Conservation (phyloP, 2,329 filamentous ascomycete genomes). For the Nemania bipapillata region DNA sequence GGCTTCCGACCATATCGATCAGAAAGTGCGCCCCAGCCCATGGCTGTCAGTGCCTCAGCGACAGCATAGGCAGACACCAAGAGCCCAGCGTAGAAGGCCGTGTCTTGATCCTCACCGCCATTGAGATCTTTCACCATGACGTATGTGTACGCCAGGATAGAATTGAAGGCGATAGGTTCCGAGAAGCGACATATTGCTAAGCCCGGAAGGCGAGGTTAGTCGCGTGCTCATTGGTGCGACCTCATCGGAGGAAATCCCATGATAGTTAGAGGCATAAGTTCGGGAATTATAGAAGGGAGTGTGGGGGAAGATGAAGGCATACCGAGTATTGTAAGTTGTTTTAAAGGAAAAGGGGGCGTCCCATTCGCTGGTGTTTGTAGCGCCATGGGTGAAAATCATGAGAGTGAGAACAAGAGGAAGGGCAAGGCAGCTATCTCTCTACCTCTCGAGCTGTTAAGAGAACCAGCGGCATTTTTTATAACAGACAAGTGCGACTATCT, state of each 20-base stretch:
- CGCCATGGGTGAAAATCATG: constrained; percentile 26
- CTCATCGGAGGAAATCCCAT: neutral
- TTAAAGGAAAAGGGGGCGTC: constrained; percentile 55
- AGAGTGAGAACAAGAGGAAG: constrained; percentile 1
- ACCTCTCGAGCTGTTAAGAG: neutral
- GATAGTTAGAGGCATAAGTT: neutral
- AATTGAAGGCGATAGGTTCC: constrained; percentile 60
- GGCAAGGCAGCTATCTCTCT: constrained; percentile 2
- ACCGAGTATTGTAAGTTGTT: constrained; percentile 55
- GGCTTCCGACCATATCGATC: constrained; percentile 56
- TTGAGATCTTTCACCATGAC: constrained; percentile 55
- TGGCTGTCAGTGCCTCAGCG: constrained; percentile 57
- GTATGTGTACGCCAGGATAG: constrained; percentile 58
- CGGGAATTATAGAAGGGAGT: neutral
- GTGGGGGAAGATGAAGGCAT: constrained; percentile 50
- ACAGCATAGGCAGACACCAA: constrained; percentile 58
- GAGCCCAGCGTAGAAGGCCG: constrained; percentile 63
- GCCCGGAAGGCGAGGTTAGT: constrained; percentile 14
- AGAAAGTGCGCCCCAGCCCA: constrained; percentile 57
- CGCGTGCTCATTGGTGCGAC: neutral
- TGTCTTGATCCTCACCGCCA: constrained; percentile 52
- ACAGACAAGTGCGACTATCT: constrained; percentile 2
- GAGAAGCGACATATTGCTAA: constrained; percentile 59
- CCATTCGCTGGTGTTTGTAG: constrained; percentile 21
- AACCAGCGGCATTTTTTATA: neutral